Evolutionary conservation across 257 asterid genomes (phyloP).

Genomic region (Scutellaria barbata): DNA sequence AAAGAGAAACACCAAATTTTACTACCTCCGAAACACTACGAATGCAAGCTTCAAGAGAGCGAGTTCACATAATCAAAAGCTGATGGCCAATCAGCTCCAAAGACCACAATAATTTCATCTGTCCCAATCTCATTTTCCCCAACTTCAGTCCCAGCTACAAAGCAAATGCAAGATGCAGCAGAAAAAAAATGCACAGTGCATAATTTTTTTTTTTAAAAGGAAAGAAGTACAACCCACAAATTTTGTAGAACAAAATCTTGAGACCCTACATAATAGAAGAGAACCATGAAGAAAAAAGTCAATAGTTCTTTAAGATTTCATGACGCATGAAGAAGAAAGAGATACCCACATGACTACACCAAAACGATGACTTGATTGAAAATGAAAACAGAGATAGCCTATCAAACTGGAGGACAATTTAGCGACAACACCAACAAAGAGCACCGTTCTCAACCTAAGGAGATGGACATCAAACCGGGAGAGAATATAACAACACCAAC

Average conservation of each 20-base stretch:
- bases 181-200: not conserved
- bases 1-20: not conserved
- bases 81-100: too few relatives aligned
- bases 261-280: not conserved
- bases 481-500: too few relatives aligned
- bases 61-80: too few relatives aligned
- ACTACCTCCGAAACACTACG: not conserved
- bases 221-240: not conserved
- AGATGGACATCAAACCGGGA: too few relatives aligned
- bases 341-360: too few relatives aligned
- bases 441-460: not conserved
- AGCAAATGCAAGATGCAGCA: not conserved
- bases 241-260: not conserved
- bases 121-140: not conserved
- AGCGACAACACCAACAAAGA: not conserved
- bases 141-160: not conserved
- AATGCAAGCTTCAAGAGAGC: not conserved
- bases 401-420: not conserved
- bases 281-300: too few relatives aligned
- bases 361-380: not conserved
- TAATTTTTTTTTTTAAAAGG: too few relatives aligned
- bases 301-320: too few relatives aligned
- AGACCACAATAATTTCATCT: too few relatives aligned
- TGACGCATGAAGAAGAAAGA: too few relatives aligned
- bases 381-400: not conserved